A percentile compares a stretch with the other conserved stretches of the same genome.
phyloP scores from a whole-genome alignment of 768 basidiomycete genomes.

The Cytidiella melzeri region DNA sequence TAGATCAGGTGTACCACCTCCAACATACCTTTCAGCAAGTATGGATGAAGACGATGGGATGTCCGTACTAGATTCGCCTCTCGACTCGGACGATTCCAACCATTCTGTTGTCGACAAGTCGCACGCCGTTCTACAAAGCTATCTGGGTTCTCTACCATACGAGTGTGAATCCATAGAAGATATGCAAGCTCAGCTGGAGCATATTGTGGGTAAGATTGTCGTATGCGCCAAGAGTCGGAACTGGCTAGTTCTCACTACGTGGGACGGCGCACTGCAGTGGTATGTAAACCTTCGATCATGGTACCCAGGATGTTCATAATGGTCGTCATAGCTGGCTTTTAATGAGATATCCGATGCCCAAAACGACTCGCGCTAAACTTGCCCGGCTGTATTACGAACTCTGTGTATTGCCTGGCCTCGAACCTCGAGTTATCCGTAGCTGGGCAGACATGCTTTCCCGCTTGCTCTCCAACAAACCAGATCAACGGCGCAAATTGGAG shows the following conservation, averaged over 20 bases:
- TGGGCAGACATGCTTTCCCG: conserved; percentile 79
- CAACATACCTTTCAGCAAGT: background rate
- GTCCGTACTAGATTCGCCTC: conserved; percentile 39
- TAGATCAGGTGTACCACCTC: background rate
- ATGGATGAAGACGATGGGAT: conserved; percentile 58
- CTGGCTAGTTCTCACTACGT: conserved; percentile 67
- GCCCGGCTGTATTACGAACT: conserved; percentile 75
- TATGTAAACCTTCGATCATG: conserved; percentile 24
- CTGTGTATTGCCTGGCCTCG: conserved; percentile 70
- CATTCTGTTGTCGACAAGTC: conserved; percentile 46
- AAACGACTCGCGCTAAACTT: conserved; percentile 62
- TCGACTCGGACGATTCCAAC: conserved; percentile 24
- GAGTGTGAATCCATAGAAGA: conserved; percentile 62
- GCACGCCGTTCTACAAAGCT: conserved; percentile 53
- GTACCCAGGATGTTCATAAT: background rate
- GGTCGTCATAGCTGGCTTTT: conserved; percentile 57
- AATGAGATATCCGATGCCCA: conserved; percentile 74
- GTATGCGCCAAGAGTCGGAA: conserved; percentile 70
- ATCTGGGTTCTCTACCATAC: conserved; percentile 67
- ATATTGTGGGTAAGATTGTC: conserved; percentile 61
- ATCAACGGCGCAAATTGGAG: conserved; percentile 62
- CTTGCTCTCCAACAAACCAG: conserved; percentile 60
- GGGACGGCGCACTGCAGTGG: conserved; percentile 82
- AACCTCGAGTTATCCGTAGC: conserved; percentile 60
- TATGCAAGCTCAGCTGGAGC: conserved; percentile 65